Evolutionary conservation across 2,329 filamentous ascomycete species (phyloP).

Genomic region (Zymoseptoria passerinii): DNA sequence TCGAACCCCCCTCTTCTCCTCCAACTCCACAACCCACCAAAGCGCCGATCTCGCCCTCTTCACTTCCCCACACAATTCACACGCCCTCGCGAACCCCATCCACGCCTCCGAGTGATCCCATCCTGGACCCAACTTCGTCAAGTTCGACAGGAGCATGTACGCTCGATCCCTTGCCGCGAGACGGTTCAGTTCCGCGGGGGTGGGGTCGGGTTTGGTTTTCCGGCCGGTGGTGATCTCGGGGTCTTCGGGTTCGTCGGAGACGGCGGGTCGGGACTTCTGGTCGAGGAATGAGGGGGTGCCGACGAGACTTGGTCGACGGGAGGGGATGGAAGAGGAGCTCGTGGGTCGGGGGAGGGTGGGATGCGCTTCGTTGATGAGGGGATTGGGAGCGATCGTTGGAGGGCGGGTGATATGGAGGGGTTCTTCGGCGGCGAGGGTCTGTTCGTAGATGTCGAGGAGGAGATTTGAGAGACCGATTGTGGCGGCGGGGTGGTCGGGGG

Average conservation of each 20-base stretch:
- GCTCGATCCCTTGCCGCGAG: slow-evolving; percentile 87
- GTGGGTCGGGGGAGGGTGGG: slow-evolving; percentile 13
- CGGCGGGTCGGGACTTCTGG: background rate
- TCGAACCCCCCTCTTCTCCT: slow-evolving; percentile 73
- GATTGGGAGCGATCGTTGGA: slow-evolving; percentile 15
- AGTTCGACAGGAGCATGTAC: slow-evolving; percentile 67
- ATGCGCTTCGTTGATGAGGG: slow-evolving; percentile 15
- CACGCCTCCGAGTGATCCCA: slow-evolving; percentile 94
- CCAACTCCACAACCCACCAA: slow-evolving; percentile 96
- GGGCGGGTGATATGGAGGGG: slow-evolving; percentile 33
- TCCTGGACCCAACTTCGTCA: slow-evolving; percentile 76
- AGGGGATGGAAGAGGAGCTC: slow-evolving; percentile 10
- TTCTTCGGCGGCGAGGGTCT: slow-evolving; percentile 52
- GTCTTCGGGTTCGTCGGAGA: background rate
- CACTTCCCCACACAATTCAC: slow-evolving; percentile 76
- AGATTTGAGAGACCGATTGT: slow-evolving; percentile 79
- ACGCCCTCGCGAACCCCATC: slow-evolving; percentile 77
- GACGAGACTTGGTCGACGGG: slow-evolving; percentile 8
- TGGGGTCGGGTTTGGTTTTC: slow-evolving; percentile 26
- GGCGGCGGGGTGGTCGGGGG: slow-evolving; percentile 68
- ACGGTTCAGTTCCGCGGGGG: slow-evolving; percentile 65
- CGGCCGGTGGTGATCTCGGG: background rate
- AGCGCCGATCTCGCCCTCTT: slow-evolving; percentile 87
- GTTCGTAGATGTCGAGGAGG: slow-evolving; percentile 73
- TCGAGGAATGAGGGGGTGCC: background rate